These are phyloP conservation scores for Acanthamoeba lugdunensis DNA, from an alignment of 208 protist species.

Conservation along the genomic window DNA sequence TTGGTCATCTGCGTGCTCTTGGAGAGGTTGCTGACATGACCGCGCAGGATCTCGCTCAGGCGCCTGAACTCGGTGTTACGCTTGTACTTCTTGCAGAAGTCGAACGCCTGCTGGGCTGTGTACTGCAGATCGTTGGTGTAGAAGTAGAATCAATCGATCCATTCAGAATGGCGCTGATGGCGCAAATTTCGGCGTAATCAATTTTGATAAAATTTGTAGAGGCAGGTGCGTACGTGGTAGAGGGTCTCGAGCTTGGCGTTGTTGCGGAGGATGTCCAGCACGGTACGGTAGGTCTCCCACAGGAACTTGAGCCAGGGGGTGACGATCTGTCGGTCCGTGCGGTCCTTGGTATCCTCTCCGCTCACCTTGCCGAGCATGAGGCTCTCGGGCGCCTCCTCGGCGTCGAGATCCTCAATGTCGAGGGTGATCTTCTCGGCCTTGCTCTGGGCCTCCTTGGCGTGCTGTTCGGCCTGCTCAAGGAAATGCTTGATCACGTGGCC, in stretches of 20 bases:
- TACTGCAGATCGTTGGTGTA: constrained; percentile 30
- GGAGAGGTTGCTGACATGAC: constrained; percentile 79
- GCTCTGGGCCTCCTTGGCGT: constrained; percentile 77
- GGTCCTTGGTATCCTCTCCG: constrained; percentile 79
- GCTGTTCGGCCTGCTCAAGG: constrained; percentile 78
- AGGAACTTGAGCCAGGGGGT: constrained; percentile 86
- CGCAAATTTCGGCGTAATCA: too few relatives aligned
- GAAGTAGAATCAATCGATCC: not conserved
- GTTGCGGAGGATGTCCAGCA: constrained; percentile 88
- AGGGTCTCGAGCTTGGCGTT: constrained; percentile 87
- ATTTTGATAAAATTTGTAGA: too few relatives aligned
- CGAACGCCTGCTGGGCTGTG: constrained; percentile 85
- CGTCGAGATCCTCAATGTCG: constrained; percentile 84
- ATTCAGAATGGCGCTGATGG: too few relatives aligned
- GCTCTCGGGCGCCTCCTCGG: constrained; percentile 84
- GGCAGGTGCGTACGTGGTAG: constrained; percentile 79
- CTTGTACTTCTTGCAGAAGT: constrained; percentile 88
- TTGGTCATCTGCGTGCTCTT: constrained; percentile 81
- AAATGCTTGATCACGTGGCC: constrained; percentile 85
- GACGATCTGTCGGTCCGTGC: constrained; percentile 80
- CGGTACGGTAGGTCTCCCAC: constrained; percentile 88
- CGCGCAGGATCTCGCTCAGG: constrained; percentile 87
- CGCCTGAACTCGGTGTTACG: constrained; percentile 87
- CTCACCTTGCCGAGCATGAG: constrained; percentile 82
- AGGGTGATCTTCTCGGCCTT: constrained; percentile 73